Conservation (phyloP, 1,284 basidiomycete genomes). For the Moesziomyces sp. region DNA sequence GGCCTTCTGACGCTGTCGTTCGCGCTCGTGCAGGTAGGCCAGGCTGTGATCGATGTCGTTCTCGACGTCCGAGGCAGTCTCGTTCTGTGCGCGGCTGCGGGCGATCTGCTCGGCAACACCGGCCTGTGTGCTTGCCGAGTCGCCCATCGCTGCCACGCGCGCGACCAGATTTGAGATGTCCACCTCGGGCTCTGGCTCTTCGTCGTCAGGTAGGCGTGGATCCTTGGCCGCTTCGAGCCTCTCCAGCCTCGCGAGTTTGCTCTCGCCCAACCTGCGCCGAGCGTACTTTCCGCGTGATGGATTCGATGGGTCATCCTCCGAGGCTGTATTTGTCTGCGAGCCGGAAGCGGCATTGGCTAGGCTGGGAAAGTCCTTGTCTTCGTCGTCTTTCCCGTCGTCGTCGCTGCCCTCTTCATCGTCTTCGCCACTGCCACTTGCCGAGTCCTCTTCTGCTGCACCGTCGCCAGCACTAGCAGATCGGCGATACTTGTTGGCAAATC, state of each 20-base stretch:
- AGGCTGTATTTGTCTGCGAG: conserved; percentile 1
- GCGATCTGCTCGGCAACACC: conserved; percentile 32
- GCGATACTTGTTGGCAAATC: conserved; percentile 23
- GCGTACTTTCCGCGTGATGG: conserved; percentile 49
- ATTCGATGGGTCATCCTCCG: conserved; percentile 20
- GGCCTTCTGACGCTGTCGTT: conserved; percentile 33
- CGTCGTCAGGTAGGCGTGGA: conserved; percentile 33
- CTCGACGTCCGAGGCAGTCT: conserved; percentile 50
- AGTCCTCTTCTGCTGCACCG: neutral
- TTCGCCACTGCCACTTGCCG: conserved; percentile 9
- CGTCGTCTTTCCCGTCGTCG: conserved; percentile 7
- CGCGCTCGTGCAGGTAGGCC: conserved; percentile 50
- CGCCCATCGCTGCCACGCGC: conserved; percentile 50
- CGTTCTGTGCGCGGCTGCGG: conserved; percentile 29
- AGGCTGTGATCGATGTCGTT: conserved; percentile 60
- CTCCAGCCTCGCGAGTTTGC: conserved; percentile 53
- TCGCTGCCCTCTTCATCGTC: conserved; percentile 24
- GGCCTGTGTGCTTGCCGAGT: conserved; percentile 34
- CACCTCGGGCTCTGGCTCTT: conserved; percentile 62
- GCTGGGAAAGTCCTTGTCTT: conserved; percentile 24
- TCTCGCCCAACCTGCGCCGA: conserved; percentile 49
- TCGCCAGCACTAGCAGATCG: neutral
- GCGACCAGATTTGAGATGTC: conserved; percentile 57
- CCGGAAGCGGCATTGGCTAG: conserved; percentile 29
- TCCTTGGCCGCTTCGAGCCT: conserved; percentile 47